Base-by-base conservation (phyloP, 805 yeast species). In the Yamadazyma phyllophila region DNA sequence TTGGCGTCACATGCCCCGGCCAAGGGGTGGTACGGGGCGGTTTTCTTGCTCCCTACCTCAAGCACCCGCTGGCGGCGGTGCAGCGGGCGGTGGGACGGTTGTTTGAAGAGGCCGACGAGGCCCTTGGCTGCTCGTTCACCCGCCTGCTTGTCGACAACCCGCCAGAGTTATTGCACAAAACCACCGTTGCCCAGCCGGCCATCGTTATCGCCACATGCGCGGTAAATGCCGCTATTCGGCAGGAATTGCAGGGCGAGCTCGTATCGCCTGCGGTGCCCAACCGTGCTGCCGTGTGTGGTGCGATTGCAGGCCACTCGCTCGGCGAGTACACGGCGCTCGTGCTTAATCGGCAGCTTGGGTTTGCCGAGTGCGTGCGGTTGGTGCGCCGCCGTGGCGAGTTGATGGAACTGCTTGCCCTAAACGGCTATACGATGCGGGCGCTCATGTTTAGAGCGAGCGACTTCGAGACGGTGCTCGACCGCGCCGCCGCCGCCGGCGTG, bases 161-260 rank as follows among this genome's bases (percentile, higher is more conserved):
- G 46, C 26, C 47, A 12, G 12, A 41, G 5, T 65, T 68, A 66
- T 38, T 63, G 15, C 26, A 43, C 9, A 52, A 60, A 24, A 77
- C 81, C 0, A 61, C 71, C 35, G 65, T 73, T 53, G 81, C 82
- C 16, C 84, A 79, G 63, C 83, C 83, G 3, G 74, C 81, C 17
- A 71, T 78, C 9, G 59, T 78, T 26, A 63, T 74, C 2, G 59
- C 78, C 3, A 66, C 78, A 17, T 62, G 56, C 41, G 57, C 69
- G 3, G 57, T 66, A 8, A 54, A 52, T 47, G 52, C 59, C 16
- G 39, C 62, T 10, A 5, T 20, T 4, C 24, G 24, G 24, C 24
- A 20, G 24, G 24, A 20, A 6, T 20, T 64, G 14, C 53, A 56
- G 6, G 41, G 46, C 6, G 47, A 54, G 13, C 63, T 56, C 6